Base-by-base conservation (phyloP, 1,284 basidiomycete species). In the Dichomitus squalens region DNA sequence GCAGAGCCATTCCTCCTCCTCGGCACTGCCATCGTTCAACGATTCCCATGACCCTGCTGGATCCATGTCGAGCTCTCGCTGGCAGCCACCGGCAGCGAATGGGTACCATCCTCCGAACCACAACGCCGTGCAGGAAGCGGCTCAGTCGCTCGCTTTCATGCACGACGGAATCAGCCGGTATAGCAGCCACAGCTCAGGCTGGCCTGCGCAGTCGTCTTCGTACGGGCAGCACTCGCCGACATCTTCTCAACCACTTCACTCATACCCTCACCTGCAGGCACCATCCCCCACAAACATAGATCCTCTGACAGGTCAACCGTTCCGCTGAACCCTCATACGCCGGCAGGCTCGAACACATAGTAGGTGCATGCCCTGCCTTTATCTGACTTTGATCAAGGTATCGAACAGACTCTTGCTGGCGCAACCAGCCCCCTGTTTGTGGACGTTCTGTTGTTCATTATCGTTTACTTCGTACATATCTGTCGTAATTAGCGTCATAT, bases 101-200 rank as follows among this genome's bases (percentile, higher is more conserved):
- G 63, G 64, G 20, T 64, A 63, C 38, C 52, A 53, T 23, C 40
- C 61, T 58, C 4, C 16, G 41, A 27, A 59, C 52, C n/a, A 60
- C 50, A 27, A 46, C 47, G 62, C 64, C 4, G 55, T 63, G n/a
- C 64, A 63, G 11, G 53, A 63, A 12, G 66, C 66, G 7, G 66
- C 66, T 2, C 64, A 66, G 53, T 68, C 66, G 1, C 63, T 68
- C 16, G 63, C 66, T 0, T 64, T 52, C 40, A 60, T 68, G 64
- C 66, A 68, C 18, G 66, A 64, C 38, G 39, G 50, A 20, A 39
- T 44, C 35, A 33, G 48, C 14, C 62, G 62, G 36, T 59, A 64
- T 50, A 47, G 18, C 34, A 49, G 43, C 57, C 41, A 20, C 34
- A 41, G 47, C 46, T 47, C 59, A 12, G 27, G 35, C 27, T 64